phyloP scores from a whole-genome alignment of 2,329 filamentous ascomycete genomes.

The Trichoderma sp. region DNA sequence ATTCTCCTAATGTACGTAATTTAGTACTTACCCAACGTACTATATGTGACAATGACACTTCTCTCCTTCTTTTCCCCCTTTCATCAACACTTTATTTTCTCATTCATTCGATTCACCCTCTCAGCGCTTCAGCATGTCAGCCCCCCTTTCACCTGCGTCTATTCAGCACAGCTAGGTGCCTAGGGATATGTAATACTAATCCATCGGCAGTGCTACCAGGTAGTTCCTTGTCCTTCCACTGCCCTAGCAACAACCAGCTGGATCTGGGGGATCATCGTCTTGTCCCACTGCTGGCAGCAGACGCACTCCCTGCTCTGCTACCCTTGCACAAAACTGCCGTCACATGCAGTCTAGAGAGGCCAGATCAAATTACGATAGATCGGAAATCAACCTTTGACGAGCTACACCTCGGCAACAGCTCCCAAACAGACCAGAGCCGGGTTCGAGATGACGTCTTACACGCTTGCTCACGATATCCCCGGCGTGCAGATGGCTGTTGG shows the following conservation, averaged over 20 bases:
- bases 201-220: not conserved
- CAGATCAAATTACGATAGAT: not conserved
- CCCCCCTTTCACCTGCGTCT: not conserved
- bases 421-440: not conserved
- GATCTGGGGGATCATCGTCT: conserved; percentile 1
- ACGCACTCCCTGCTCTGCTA: not conserved
- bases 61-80: not conserved
- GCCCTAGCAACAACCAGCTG: not conserved
- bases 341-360: not conserved
- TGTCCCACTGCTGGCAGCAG: not conserved
- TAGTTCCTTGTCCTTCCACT: not conserved
- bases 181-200: not conserved
- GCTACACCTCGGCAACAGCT: not conserved
- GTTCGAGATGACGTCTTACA: not conserved
- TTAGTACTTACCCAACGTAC: too few species aligned
- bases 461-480: not conserved
- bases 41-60: not conserved
- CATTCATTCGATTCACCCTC: not conserved
- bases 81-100: not conserved
- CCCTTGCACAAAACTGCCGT: not conserved
- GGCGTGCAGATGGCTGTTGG: not conserved
- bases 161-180: not conserved
- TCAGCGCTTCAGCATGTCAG: not conserved
- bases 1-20: too few species aligned
- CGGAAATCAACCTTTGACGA: not conserved